Evolutionary conservation across 2,329 filamentous ascomycete genomes (phyloP).

Genomic region (Sphaerulina populicola): DNA sequence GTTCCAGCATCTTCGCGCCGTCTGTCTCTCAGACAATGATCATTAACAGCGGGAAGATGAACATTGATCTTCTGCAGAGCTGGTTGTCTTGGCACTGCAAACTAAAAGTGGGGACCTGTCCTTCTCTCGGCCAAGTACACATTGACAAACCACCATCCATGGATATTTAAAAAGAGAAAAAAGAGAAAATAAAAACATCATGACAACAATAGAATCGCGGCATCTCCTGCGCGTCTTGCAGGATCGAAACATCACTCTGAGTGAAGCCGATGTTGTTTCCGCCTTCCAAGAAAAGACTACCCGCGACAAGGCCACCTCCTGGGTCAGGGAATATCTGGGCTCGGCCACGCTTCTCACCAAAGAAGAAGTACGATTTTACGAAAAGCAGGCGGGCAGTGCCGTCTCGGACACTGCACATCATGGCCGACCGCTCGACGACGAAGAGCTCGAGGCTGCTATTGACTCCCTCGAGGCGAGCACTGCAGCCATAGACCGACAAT

Average conservation of each 20-base stretch:
- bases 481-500: constrained; percentile 55
- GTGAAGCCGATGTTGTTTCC: constrained; percentile 41
- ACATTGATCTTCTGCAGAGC: no score
- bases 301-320: constrained; percentile 35
- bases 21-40: not conserved
- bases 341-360: constrained; percentile 41
- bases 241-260: constrained; percentile 39
- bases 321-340: constrained; percentile 44
- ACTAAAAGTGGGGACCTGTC: not conserved
- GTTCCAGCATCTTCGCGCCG: constrained; percentile 12
- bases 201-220: constrained; percentile 28
- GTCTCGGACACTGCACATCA: not conserved
- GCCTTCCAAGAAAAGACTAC: constrained; percentile 41
- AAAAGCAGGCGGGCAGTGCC: constrained; percentile 28
- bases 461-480: constrained; percentile 58
- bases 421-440: constrained; percentile 47
- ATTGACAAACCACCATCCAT: not conserved
- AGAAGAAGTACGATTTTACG: constrained; percentile 40
- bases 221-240: constrained; percentile 40
- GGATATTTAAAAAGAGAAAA: no score
- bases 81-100: not conserved
- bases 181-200: no score
- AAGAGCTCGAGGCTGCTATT: constrained; percentile 54
- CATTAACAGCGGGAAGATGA: no score
- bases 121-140: not conserved